phyloP scores from a whole-genome alignment of 2,329 filamentous ascomycete genomes.

The Didymella keratinophila region DNA sequence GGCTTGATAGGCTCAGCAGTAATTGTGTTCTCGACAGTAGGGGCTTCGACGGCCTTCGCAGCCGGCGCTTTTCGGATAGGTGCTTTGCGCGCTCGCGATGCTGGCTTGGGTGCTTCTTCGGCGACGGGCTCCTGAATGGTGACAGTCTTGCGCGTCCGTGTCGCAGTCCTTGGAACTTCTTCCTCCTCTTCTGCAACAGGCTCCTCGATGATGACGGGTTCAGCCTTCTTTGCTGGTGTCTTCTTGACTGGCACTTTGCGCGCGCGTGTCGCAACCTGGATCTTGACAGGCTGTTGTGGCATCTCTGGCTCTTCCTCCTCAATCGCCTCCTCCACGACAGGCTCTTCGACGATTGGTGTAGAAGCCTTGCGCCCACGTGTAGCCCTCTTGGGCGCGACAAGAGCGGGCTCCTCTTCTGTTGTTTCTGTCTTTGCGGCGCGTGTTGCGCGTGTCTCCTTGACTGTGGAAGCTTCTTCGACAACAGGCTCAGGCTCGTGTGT shows the following conservation, averaged over 20 bases:
- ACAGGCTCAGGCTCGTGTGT: conserved; percentile 13
- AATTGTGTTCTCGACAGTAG: conserved; percentile 19
- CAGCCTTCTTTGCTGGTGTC: conserved; percentile 29
- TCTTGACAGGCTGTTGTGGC: conserved; percentile 27
- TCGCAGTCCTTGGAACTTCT: conserved; percentile 21
- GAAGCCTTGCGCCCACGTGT: conserved; percentile 36
- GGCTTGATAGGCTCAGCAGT: conserved; percentile 28
- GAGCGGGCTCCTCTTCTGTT: conserved; percentile 24
- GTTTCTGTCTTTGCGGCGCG: conserved; percentile 34
- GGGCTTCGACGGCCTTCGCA: conserved; percentile 20
- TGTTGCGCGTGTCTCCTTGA: conserved; percentile 36
- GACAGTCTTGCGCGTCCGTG: conserved; percentile 24
- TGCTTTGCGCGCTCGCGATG: conserved; percentile 31
- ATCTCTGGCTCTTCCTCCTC: conserved; percentile 24
- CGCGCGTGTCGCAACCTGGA: conserved; percentile 38
- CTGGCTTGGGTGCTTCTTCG: conserved; percentile 28
- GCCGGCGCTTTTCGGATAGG: conserved; percentile 28
- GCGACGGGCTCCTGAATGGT: conserved; percentile 18
- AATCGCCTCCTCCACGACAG: conserved; percentile 15
- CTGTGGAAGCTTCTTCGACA: conserved; percentile 22
- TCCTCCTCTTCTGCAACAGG: conserved; percentile 19
- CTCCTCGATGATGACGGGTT: conserved; percentile 23
- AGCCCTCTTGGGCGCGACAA: conserved; percentile 34
- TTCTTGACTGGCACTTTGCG: conserved; percentile 35
- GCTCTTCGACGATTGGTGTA: conserved; percentile 24